Evolutionary conservation across 2,329 filamentous ascomycete species (phyloP).

Genomic region (Neofusicoccum cordaticola): DNA sequence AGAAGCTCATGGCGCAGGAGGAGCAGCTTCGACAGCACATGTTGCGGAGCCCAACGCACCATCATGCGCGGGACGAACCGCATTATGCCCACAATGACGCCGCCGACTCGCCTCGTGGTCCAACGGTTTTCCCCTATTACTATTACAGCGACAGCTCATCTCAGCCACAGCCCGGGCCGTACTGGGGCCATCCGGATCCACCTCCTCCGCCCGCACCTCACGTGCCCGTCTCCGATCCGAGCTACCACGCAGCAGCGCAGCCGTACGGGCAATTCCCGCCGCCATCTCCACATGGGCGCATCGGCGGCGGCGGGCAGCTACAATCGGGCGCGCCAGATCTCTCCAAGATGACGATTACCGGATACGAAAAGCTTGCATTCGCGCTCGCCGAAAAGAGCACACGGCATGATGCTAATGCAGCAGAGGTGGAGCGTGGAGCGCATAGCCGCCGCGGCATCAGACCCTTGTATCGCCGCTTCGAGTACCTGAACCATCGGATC

Average conservation of each 20-base stretch:
- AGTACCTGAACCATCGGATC: slow-evolving; percentile 75
- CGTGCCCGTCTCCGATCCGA: slow-evolving; percentile 12
- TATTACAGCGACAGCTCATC: slow-evolving; percentile 4
- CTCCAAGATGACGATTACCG: slow-evolving; percentile 30
- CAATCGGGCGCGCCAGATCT: slow-evolving; percentile 21
- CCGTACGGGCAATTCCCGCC: slow-evolving; percentile 16
- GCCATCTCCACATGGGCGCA: not conserved
- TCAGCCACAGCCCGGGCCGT: slow-evolving; percentile 12
- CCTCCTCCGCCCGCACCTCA: slow-evolving; percentile 9
- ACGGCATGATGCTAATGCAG: slow-evolving; percentile 22
- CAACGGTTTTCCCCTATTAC: slow-evolving; percentile 15
- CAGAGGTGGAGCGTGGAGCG: not conserved
- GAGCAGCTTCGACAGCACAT: slow-evolving; percentile 11
- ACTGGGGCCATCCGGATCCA: slow-evolving; percentile 10
- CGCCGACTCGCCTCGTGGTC: slow-evolving; percentile 5
- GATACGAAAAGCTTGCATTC: slow-evolving; percentile 38
- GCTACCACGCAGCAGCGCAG: slow-evolving; percentile 1
- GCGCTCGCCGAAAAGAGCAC: slow-evolving; percentile 31
- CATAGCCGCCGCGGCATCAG: slow-evolving; percentile 21
- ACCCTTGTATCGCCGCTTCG: slow-evolving; percentile 81
- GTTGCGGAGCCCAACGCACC: slow-evolving; percentile 1
- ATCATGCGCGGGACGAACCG: slow-evolving; percentile 14
- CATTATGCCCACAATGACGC: slow-evolving; percentile 5
- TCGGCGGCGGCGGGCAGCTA: not conserved
- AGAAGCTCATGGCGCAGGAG: slow-evolving; percentile 9